Base-by-base conservation (phyloP, 148 eudicot species). In the Arctostaphylos glauca region DNA sequence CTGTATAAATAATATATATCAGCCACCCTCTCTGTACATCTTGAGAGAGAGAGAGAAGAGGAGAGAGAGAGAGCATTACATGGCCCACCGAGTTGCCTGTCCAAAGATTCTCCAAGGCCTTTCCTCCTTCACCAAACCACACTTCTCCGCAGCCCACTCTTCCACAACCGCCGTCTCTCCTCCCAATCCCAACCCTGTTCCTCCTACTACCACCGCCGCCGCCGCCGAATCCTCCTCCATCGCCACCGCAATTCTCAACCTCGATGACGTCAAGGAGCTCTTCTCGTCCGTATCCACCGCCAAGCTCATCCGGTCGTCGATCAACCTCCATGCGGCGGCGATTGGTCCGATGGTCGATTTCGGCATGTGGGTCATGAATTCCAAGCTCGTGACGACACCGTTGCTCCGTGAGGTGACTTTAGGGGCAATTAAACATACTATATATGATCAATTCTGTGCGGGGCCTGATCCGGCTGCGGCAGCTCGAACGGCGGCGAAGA, bases 391-490 rank as follows among this genome's bases (percentile, higher is more conserved):
- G 85, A 81, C 82, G 0, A 82, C 78, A 9, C 87, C 89, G 31
- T 50, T 90, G 8, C 44, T 88, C 2, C 79, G 88, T 5, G 83
- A 88, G 64, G 60, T 83, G 19, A 81, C 91, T 8, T 21, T 92
- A 4, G 90, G 84, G 10, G 55, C 77, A 0, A 86, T 90, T 0
- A 86, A 87, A n/a, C 83, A 70, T 15, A 93, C 92, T 25, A 87
- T 96, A 50, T 96, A 89, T 56, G 97, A 90, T 7, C 99, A 96
- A 44, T 96, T 96, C 78, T 92, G 91, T 54, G 98, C 95, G 0
- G 99, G 99, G 0, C 73, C 79, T 66, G 87, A 88, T 79, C 81
- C 91, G 53, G 74, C 55, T 2, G 94, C 88, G 78, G 94, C 92
- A 12, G 86, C 87, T 1, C 50, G 53, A 50, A 92, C 90, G 1